Conservation (phyloP, 2,329 filamentous ascomycete species). For the Apiospora saccharicola region DNA sequence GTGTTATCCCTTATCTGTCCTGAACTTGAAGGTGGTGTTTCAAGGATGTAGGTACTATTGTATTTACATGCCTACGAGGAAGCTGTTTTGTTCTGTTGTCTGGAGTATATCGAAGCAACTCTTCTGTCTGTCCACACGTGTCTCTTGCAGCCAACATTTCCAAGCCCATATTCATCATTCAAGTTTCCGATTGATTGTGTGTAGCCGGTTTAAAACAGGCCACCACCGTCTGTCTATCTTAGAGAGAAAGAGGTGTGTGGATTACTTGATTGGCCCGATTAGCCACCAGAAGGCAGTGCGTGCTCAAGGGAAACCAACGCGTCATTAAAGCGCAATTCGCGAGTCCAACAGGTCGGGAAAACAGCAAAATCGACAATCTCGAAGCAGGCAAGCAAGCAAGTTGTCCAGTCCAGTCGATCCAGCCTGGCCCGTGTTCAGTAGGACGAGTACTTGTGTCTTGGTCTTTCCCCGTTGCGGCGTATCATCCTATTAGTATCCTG, state of each 20-base stretch:
- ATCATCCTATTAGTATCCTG: background rate
- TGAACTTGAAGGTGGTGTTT: conserved; percentile 4
- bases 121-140: background rate
- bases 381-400: background rate
- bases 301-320: conserved; percentile 1
- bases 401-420: background rate
- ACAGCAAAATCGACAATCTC: conserved; percentile 2
- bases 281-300: conserved; percentile 6
- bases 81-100: background rate
- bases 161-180: background rate
- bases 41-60: background rate
- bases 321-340: conserved; percentile 16
- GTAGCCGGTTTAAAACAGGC: background rate
- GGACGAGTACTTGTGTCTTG: background rate
- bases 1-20: conserved; percentile 18
- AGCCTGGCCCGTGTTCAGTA: background rate
- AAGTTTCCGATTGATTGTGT: conserved; percentile 3
- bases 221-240: background rate
- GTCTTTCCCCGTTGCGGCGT: background rate
- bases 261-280: conserved; percentile 17
- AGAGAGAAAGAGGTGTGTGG: conserved; percentile 9
- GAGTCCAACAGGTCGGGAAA: background rate
- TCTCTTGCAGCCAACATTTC: background rate
- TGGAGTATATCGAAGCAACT: background rate
- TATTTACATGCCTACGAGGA: background rate